Evolutionary conservation across 2,329 filamentous ascomycete genomes (phyloP).

Genomic region (Ceratocystis ficicola): DNA sequence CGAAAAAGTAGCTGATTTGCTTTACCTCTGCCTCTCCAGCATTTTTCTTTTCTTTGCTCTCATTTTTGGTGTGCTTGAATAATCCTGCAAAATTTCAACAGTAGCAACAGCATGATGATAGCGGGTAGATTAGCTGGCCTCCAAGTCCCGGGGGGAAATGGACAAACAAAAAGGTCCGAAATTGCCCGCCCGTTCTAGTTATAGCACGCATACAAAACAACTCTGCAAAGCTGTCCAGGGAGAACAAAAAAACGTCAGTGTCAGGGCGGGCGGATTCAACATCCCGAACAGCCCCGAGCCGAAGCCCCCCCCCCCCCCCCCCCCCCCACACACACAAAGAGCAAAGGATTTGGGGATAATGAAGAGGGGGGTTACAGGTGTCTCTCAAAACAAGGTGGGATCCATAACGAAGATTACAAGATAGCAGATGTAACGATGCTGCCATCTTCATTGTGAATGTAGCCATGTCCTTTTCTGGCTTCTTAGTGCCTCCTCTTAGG

Average conservation of each 20-base stretch:
- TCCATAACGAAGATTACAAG: no score
- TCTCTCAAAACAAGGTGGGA: background rate
- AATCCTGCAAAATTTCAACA: background rate
- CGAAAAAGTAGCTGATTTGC: background rate
- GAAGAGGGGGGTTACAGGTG: background rate
- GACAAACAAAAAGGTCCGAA: background rate
- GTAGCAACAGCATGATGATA: background rate
- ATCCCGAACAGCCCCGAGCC: conserved; percentile 1
- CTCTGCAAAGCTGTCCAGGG: background rate
- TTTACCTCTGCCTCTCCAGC: background rate
- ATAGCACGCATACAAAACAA: background rate
- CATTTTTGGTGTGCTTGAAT: background rate
- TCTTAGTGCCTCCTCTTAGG: background rate
- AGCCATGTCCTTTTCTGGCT: background rate
- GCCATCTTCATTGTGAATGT: no score
- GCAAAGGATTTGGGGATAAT: background rate
- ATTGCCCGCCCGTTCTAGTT: background rate
- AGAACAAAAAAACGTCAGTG: background rate
- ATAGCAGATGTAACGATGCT: no score
- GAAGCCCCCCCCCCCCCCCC: background rate
- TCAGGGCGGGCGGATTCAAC: background rate
- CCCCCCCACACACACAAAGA: background rate
- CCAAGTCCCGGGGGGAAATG: background rate
- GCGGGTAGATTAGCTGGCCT: background rate
- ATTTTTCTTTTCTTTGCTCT: background rate